These are phyloP conservation scores for Geotrichum carabidarum DNA, from an alignment of 1,139 yeast genomes.

Conservation along the genomic window DNA sequence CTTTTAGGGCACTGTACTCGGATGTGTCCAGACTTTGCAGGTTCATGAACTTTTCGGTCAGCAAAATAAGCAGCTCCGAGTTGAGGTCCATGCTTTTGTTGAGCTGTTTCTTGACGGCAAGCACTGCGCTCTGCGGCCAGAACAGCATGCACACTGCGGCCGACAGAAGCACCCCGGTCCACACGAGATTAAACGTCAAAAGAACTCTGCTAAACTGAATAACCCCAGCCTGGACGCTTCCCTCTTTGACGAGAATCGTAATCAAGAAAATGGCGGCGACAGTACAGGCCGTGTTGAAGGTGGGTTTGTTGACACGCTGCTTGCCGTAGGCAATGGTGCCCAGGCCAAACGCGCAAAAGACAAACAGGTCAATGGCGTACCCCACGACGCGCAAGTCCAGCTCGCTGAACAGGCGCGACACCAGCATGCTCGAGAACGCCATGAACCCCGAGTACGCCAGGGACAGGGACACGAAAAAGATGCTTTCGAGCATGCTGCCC, in stretches of 20 bases:
- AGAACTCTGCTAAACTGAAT: conserved; percentile 55
- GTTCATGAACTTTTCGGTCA: conserved; percentile 51
- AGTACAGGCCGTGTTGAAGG: conserved; percentile 77
- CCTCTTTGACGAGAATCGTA: conserved; percentile 72
- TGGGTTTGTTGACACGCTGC: conserved; percentile 59
- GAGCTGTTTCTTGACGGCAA: conserved; percentile 44
- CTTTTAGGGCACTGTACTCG: conserved; percentile 40
- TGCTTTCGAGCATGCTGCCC: conserved; percentile 76
- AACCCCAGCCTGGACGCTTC: conserved; percentile 55
- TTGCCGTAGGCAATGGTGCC: conserved; percentile 68
- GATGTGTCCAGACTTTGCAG: conserved; percentile 46
- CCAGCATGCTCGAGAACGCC: conserved; percentile 50
- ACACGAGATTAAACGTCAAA: conserved; percentile 56
- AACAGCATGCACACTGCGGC: conserved; percentile 54
- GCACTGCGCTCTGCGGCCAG: conserved; percentile 61
- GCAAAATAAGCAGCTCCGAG: conserved; percentile 48
- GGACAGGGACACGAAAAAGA: conserved; percentile 55
- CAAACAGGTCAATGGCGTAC: conserved; percentile 51
- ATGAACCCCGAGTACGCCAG: conserved; percentile 53
- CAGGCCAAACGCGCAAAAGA: conserved; percentile 51
- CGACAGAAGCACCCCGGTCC: conserved; percentile 57
- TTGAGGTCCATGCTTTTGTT: conserved; percentile 52
- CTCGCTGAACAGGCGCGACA: conserved; percentile 47
- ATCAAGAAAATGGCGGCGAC: conserved; percentile 69
- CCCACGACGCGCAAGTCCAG: conserved; percentile 50